These are phyloP conservation scores for Phanerochaete sordida DNA, from an alignment of 768 basidiomycete genomes.

Conservation along the genomic window DNA sequence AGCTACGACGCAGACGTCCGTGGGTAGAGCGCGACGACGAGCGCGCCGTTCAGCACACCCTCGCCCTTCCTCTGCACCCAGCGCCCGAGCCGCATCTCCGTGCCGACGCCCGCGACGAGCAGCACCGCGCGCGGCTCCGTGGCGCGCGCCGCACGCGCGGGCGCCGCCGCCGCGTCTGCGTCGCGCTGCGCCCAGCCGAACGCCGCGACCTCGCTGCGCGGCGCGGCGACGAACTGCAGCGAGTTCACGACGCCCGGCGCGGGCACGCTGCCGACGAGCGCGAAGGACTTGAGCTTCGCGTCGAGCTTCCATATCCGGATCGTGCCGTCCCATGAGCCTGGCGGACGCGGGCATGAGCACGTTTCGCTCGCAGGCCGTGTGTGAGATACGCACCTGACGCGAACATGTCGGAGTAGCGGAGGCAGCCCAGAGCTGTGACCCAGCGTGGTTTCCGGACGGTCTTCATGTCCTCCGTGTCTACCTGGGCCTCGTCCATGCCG, in stretches of 20 bases:
- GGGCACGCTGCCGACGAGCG: slow-evolving; percentile 57
- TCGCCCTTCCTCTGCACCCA: slow-evolving; percentile 78
- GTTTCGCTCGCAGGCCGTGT: neutral
- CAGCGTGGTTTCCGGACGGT: slow-evolving; percentile 78
- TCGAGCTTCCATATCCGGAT: slow-evolving; percentile 93
- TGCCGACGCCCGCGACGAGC: slow-evolving; percentile 77
- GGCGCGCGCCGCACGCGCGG: slow-evolving; percentile 21
- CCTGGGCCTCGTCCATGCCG: slow-evolving; percentile 69
- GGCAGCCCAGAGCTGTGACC: slow-evolving; percentile 80
- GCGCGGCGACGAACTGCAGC: slow-evolving; percentile 62
- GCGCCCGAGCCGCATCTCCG: slow-evolving; percentile 87
- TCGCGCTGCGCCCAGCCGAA: slow-evolving; percentile 1
- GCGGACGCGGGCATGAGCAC: neutral
- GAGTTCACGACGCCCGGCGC: slow-evolving; percentile 87
- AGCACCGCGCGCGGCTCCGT: slow-evolving; percentile 35
- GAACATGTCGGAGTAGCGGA: slow-evolving; percentile 89
- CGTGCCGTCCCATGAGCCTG: slow-evolving; percentile 92
- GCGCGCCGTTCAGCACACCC: slow-evolving; percentile 68
- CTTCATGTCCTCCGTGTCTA: slow-evolving; percentile 70
- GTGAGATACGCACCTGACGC: slow-evolving; percentile 64
- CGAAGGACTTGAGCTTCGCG: slow-evolving; percentile 71
- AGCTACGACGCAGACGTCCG: neutral
- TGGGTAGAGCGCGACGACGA: slow-evolving; percentile 58
- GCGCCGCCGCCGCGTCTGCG: neutral
- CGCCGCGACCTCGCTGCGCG: neutral